Percentiles rank a stretch among this genome's conserved stretches.
Conservation (phyloP, 2,329 filamentous ascomycete species). For the Colletotrichum sp. region DNA sequence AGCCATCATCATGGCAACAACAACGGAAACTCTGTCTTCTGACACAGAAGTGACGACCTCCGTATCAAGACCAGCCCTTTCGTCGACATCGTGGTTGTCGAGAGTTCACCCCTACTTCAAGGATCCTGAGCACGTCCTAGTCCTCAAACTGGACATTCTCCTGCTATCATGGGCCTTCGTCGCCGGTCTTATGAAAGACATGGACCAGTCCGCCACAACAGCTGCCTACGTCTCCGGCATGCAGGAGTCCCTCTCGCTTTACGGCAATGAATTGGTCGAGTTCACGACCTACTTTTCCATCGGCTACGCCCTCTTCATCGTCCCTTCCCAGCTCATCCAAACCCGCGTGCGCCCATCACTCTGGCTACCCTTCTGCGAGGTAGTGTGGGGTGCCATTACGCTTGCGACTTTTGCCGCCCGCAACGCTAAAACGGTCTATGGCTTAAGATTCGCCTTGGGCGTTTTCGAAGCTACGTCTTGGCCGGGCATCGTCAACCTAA, state of each 20-base stretch:
- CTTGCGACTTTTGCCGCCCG: neutral
- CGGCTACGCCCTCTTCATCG: slow-evolving; percentile 28
- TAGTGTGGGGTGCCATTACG: slow-evolving; percentile 12
- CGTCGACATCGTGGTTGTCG: slow-evolving; percentile 28
- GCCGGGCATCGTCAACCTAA: slow-evolving; percentile 46
- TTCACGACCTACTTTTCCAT: slow-evolving; percentile 25
- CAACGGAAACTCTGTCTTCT: neutral
- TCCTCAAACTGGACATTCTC: slow-evolving; percentile 32
- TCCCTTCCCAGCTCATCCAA: slow-evolving; percentile 34
- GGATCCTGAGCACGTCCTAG: slow-evolving; percentile 29
- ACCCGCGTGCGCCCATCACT: slow-evolving; percentile 47
- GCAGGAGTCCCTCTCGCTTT: slow-evolving; percentile 27
- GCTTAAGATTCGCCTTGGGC: slow-evolving; percentile 46
- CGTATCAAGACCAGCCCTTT: neutral
- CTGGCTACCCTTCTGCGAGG: slow-evolving; percentile 46
- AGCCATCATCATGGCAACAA: neutral
- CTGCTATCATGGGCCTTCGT: slow-evolving; percentile 21
- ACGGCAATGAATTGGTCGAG: slow-evolving; percentile 28
- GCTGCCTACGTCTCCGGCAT: slow-evolving; percentile 29
- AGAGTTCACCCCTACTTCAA: slow-evolving; percentile 34
- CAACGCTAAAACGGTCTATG: slow-evolving; percentile 36
- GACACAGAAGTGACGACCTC: neutral
- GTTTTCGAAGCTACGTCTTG: slow-evolving; percentile 43
- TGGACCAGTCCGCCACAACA: slow-evolving; percentile 33
- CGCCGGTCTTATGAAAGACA: slow-evolving; percentile 28